phyloP scores from a whole-genome alignment of 495 filamentous ascomycete genomes.

The Aspergillus coremiiformis region DNA sequence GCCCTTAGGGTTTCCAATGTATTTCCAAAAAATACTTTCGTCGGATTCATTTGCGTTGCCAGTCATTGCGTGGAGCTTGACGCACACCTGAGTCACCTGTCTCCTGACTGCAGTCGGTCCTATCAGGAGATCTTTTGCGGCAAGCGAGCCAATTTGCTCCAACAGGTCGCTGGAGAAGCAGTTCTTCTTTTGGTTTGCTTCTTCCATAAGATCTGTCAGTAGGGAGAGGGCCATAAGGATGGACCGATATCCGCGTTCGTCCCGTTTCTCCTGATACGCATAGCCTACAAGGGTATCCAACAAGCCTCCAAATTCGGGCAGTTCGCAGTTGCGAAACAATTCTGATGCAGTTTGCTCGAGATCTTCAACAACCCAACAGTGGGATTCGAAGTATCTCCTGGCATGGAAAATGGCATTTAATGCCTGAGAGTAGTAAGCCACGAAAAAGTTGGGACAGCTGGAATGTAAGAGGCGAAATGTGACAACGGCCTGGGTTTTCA shows the following conservation, averaged over 20 bases:
- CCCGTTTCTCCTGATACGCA: slow-evolving; percentile 22
- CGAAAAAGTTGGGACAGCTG: slow-evolving; percentile 52
- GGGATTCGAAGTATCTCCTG: slow-evolving; percentile 46
- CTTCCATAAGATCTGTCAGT: slow-evolving; percentile 37
- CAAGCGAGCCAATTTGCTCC: slow-evolving; percentile 45
- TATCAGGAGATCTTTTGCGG: slow-evolving; percentile 57
- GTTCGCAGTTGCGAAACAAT: slow-evolving; percentile 41
- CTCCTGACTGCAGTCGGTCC: too few species aligned
- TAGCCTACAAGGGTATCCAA: slow-evolving; percentile 47
- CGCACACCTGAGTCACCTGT: slow-evolving; percentile 69
- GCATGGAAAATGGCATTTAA: slow-evolving; percentile 62
- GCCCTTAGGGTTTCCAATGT: slow-evolving; percentile 53
- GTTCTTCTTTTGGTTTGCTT: slow-evolving; percentile 16
- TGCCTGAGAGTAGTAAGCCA: slow-evolving; percentile 54
- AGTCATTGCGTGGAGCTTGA: slow-evolving; percentile 62
- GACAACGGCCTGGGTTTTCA: slow-evolving; percentile 75
- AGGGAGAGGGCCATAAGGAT: slow-evolving; percentile 54
- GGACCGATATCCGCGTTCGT: slow-evolving; percentile 25
- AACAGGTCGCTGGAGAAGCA: slow-evolving; percentile 14
- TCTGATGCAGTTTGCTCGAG: slow-evolving; percentile 52
- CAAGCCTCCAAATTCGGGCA: slow-evolving; percentile 23
- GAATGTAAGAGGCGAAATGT: slow-evolving; percentile 70
- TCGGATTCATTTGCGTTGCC: slow-evolving; percentile 47
- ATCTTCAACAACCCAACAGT: slow-evolving; percentile 49
- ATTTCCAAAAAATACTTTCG: slow-evolving; percentile 64